Base-by-base conservation (phyloP, 129 eudicot genomes). In the Centella asiatica region DNA sequence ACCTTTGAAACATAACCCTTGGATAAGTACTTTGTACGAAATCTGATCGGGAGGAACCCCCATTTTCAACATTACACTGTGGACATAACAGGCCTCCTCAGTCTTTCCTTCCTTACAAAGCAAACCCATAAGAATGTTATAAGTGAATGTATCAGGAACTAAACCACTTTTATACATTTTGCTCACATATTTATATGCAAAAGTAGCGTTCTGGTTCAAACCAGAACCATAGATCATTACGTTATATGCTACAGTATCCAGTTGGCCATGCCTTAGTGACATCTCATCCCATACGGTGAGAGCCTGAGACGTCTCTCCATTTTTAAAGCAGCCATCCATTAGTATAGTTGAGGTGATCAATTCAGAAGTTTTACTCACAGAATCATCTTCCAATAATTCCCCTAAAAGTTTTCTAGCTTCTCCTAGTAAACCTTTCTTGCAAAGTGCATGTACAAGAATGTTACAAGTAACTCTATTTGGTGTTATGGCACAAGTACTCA, bases 201-300 rank as follows among this genome's bases (percentile, higher is more conserved):
- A 65, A 33, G 60, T 60, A 55, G 76, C 12, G 42, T 78, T 68
- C 51, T 66, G 58, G 13, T 17, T 80, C 65, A 78, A 63, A 78
- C 78, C 81, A 53, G 50, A 69, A 25, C 97, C 97, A 66, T 72
- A 70, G 45, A 85, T 33, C 22, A 89, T 24, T 64, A 80, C 97
- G 70, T 89, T 89, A 73, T 82, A 89, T 3, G 97, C 85, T 78
- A 80, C 80, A 40, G 65, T 69, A 78, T 89, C 95, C 59, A 72
- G 54, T 19, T 54, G 31, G 29, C 44, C 51, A 63, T 67, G 71
- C 72, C 67, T 54, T 59, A 72, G 40, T 34, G 69, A 51, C 24
- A 82, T 74, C 42, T 80, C 76, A 25, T 69, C 70, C 95, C 85
- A 80, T 59, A 72, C 60, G 54, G 71, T 68, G 25, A 80, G 66